Evolutionary conservation across 805 yeast genomes (phyloP).

Genomic region (Clavispora asparagi): DNA sequence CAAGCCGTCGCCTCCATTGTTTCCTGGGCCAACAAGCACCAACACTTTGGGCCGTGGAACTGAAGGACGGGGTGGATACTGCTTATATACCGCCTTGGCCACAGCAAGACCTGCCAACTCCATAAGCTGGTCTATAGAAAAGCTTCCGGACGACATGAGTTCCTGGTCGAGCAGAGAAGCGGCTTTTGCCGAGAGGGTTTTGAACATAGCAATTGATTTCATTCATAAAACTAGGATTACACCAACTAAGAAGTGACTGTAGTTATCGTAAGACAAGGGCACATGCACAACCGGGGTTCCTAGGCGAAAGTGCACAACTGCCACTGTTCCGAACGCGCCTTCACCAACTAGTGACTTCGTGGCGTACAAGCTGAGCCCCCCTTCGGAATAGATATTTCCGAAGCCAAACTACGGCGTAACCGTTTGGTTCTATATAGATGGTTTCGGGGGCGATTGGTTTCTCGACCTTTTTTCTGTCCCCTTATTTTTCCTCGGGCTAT

Average conservation of each 20-base stretch:
- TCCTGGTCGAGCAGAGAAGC: constrained; percentile 83
- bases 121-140: constrained; percentile 85
- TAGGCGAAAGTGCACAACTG: no score
- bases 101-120: constrained; percentile 94
- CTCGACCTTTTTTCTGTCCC: background rate
- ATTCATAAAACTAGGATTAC: background rate
- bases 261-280: background rate
- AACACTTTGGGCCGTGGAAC: constrained; percentile 37
- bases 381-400: no score
- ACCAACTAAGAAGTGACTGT: background rate
- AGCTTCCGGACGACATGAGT: constrained; percentile 79
- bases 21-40: constrained; percentile 90
- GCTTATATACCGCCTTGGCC: constrained; percentile 73
- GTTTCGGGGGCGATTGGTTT: background rate
- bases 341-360: no score
- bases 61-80: constrained; percentile 50
- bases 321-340: no score
- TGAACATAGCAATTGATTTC: constrained; percentile 7
- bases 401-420: no score
- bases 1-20: constrained; percentile 94
- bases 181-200: constrained; percentile 35
- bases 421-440: no score
- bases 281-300: background rate
- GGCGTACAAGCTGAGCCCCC: no score
- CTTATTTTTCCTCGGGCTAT: background rate